These are phyloP conservation scores for Sphagnurus paluster DNA, from an alignment of 1,284 basidiomycete genomes.

Conservation along the genomic window DNA sequence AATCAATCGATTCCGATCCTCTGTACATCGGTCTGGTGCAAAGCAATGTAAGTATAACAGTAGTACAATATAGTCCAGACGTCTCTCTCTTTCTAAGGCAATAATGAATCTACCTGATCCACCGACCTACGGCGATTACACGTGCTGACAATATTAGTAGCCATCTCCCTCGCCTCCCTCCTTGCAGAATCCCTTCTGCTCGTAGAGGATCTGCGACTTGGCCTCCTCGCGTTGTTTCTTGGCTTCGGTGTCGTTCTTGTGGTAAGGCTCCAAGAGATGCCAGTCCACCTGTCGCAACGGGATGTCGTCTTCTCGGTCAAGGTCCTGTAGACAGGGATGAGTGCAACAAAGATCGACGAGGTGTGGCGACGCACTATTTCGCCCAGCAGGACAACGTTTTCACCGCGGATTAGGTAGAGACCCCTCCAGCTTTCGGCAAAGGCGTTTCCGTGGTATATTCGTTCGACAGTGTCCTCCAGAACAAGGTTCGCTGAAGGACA, in stretches of 20 bases:
- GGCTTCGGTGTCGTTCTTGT: conserved; percentile 66
- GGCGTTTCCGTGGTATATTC: conserved; percentile 78
- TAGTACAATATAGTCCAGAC: conserved; percentile 20
- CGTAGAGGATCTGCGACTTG: conserved; percentile 76
- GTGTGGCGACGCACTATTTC: conserved; percentile 78
- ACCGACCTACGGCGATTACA: conserved; percentile 1
- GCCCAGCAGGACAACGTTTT: conserved; percentile 97
- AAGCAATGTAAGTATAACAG: conserved; percentile 19
- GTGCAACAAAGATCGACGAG: conserved; percentile 6
- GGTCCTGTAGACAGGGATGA: conserved; percentile 59
- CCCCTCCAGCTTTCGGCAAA: conserved; percentile 88
- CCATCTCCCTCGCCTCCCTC: conserved; percentile 92
- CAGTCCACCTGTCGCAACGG: conserved; percentile 78
- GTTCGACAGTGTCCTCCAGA: conserved; percentile 86
- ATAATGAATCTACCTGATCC: conserved; percentile 18
- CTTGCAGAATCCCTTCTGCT: conserved; percentile 81
- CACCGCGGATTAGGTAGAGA: conserved; percentile 92
- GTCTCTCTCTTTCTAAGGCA: conserved; percentile 10
- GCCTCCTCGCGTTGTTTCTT: conserved; percentile 72
- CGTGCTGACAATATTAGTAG: conserved; percentile 49
- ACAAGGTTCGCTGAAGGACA: conserved; percentile 81
- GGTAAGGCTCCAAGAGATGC: conserved; percentile 66
- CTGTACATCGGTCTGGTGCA: conserved; percentile 6
- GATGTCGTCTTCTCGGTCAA: conserved; percentile 90
- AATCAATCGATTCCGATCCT: conserved; percentile 7